Evolutionary conservation across 139 green algal genomes (phyloP).

Genomic region (Chlorella sp.): DNA sequence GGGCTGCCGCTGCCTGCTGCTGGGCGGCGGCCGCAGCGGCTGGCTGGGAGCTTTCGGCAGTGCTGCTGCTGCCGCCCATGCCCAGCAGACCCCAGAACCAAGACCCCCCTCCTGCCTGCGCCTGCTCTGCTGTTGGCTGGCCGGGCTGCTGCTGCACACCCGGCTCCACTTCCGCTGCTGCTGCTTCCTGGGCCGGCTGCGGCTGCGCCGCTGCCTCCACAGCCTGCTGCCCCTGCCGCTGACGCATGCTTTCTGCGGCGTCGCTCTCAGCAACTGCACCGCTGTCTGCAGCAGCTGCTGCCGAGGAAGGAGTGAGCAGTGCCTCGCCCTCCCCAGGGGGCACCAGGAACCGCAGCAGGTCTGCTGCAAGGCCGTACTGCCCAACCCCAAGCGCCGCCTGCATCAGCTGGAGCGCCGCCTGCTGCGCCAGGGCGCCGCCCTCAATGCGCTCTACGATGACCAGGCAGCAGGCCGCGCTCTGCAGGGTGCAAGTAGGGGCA

Average conservation of each 20-base stretch:
- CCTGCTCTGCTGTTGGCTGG: constrained; percentile 31
- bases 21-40: neutral
- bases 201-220: constrained; percentile 48
- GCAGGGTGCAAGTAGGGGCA: too few relatives aligned
- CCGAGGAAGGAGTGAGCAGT: neutral
- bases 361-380: constrained; percentile 77
- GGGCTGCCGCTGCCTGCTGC: neutral
- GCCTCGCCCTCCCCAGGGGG: constrained; percentile 49
- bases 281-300: neutral
- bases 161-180: neutral
- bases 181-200: neutral
- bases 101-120: constrained; percentile 15
- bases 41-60: neutral
- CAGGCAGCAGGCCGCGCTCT: constrained; percentile 79
- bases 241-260: neutral
- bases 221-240: constrained; percentile 37
- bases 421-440: constrained; percentile 62
- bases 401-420: constrained; percentile 72
- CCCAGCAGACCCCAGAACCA: neutral
- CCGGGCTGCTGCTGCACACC: neutral
- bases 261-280: neutral
- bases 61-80: neutral
- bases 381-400: constrained; percentile 59
- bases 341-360: constrained; percentile 87
- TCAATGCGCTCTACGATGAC: constrained; percentile 86